A percentile compares a stretch with the other conserved stretches of the same genome.
These are phyloP conservation scores for Xenoacremonium recifei DNA, from an alignment of 2,329 filamentous ascomycete species.

Conservation along the genomic window DNA sequence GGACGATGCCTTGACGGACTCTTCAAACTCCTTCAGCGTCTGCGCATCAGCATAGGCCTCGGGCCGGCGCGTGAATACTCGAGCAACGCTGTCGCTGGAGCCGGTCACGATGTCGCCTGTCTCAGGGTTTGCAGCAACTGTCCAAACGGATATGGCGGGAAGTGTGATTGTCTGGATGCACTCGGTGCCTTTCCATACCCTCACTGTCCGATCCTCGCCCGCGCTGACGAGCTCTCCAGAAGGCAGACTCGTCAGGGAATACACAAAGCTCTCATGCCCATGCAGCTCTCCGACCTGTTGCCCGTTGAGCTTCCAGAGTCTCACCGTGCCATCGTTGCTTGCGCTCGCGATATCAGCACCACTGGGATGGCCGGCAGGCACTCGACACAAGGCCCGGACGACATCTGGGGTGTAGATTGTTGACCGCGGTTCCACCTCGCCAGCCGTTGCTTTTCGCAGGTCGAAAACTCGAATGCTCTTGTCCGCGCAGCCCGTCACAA, in stretches of 20 bases:
- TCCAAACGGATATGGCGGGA: constrained; percentile 95
- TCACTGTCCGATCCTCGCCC: constrained; percentile 90
- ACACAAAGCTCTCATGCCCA: constrained; percentile 94
- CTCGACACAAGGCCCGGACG: constrained; percentile 80
- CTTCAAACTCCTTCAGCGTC: constrained; percentile 72
- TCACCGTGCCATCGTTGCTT: constrained; percentile 86
- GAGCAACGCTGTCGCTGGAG: constrained; percentile 81
- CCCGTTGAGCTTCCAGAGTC: constrained; percentile 82
- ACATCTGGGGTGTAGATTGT: constrained; percentile 72
- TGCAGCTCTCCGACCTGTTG: constrained; percentile 72
- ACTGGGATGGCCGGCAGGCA: constrained; percentile 73
- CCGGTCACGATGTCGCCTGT: constrained; percentile 94
- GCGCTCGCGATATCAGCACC: constrained; percentile 93
- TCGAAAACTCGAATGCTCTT: constrained; percentile 84
- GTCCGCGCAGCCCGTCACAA: constrained; percentile 92
- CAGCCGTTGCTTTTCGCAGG: constrained; percentile 58
- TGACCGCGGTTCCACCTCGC: constrained; percentile 50
- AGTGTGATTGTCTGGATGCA: constrained; percentile 96
- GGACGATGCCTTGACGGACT: constrained; percentile 76
- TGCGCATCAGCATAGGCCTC: constrained; percentile 69
- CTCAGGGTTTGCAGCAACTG: constrained; percentile 76
- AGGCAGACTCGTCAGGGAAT: constrained; percentile 74
- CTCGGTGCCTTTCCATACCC: constrained; percentile 78
- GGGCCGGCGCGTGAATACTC: constrained; percentile 75
- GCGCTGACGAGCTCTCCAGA: constrained; percentile 87